Evolutionary conservation across 805 yeast genomes (phyloP).

Genomic region (Lipomyces chichibuensis): DNA sequence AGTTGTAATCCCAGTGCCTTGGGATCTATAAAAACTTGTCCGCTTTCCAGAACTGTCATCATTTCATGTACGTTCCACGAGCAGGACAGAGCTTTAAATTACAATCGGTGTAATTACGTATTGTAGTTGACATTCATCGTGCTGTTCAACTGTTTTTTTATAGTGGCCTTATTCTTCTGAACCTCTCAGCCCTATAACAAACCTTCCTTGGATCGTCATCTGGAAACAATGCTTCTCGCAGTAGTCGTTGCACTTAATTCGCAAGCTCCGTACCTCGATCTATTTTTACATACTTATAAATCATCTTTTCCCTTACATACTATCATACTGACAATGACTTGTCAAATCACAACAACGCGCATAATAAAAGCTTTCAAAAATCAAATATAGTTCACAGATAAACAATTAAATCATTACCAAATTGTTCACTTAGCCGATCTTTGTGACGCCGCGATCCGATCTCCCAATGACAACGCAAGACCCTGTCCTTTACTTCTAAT

Average conservation of each 20-base stretch:
- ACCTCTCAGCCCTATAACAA: too few species aligned
- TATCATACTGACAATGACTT: background rate
- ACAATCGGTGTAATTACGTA: too few species aligned
- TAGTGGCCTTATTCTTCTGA: too few species aligned
- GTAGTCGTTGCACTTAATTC: background rate
- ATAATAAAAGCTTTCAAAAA: background rate
- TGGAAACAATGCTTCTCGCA: too few species aligned
- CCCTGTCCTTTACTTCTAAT: constrained; percentile 98
- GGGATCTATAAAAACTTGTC: too few species aligned
- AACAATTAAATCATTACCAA: background rate
- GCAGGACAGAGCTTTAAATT: too few species aligned
- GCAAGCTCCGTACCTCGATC: background rate
- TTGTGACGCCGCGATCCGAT: constrained; percentile 72
- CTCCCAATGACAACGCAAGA: constrained; percentile 91
- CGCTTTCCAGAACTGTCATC: too few species aligned
- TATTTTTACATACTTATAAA: background rate
- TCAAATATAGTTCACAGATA: background rate
- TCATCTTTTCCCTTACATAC: background rate
- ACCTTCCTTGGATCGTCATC: too few species aligned
- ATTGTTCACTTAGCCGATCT: constrained; percentile 9
- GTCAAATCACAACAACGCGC: background rate
- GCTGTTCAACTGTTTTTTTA: too few species aligned
- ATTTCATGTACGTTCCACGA: too few species aligned
- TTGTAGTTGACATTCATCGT: too few species aligned
- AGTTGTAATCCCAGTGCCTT: too few species aligned